These are phyloP conservation scores for Heliamphora pulchella DNA, from an alignment of 179 eudicot species.

Conservation along the genomic window DNA sequence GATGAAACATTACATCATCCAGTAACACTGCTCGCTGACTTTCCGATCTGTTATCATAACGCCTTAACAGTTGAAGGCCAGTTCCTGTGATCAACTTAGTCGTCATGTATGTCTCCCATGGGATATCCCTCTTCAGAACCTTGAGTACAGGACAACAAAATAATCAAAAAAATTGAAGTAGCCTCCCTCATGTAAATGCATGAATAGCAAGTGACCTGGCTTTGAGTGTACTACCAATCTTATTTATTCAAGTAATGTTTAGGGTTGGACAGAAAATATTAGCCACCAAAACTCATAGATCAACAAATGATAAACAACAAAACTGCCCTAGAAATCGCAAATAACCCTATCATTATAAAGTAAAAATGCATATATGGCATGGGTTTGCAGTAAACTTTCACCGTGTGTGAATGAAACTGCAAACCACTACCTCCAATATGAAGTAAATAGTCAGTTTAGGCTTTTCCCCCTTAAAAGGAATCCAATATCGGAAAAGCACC, in stretches of 20 bases:
- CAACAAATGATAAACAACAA: background rate
- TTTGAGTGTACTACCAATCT: background rate
- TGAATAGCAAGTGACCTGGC: background rate
- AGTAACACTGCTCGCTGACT: constrained; percentile 68
- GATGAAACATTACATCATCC: constrained; percentile 59
- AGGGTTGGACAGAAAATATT: background rate
- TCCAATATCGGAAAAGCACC: no score
- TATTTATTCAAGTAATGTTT: background rate
- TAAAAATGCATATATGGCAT: background rate
- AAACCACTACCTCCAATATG: background rate
- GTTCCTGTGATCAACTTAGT: constrained; percentile 88
- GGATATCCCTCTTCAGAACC: constrained; percentile 89
- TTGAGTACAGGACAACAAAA: constrained; percentile 21
- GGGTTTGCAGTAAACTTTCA: background rate
- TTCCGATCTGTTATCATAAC: constrained; percentile 76
- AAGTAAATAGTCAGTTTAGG: no score
- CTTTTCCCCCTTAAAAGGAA: no score
- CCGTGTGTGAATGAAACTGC: background rate
- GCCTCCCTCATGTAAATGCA: background rate
- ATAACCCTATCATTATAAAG: background rate
- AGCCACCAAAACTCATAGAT: background rate
- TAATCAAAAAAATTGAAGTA: background rate
- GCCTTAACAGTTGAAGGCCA: constrained; percentile 81
- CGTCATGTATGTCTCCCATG: constrained; percentile 98
- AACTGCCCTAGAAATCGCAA: background rate